Evolutionary conservation across 768 basidiomycete species (phyloP).

Genomic region (Termitomyces heimii): DNA sequence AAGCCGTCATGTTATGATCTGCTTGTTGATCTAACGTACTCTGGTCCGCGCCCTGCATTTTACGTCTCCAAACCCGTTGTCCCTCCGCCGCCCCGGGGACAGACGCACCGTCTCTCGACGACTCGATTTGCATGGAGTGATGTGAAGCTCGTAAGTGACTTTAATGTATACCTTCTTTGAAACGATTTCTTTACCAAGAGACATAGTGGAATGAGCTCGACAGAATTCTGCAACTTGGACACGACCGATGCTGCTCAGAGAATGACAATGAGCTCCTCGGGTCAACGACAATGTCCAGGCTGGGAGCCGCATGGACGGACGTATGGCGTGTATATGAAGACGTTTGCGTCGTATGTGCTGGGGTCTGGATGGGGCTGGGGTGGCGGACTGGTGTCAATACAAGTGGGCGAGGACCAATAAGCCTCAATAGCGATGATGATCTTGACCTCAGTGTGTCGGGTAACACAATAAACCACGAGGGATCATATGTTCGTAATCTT

Average conservation of each 20-base stretch:
- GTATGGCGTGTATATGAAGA: constrained; percentile 83
- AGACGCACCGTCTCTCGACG: constrained; percentile 51
- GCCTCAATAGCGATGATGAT: constrained; percentile 65
- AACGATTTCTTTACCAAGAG: not conserved
- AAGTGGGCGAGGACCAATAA: constrained; percentile 46
- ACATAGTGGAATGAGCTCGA: constrained; percentile 74
- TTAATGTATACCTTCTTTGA: not conserved
- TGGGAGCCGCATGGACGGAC: constrained; percentile 58
- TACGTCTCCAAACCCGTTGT: constrained; percentile 49
- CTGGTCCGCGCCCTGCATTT: constrained; percentile 61
- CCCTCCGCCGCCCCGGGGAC: constrained; percentile 28
- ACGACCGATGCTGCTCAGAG: constrained; percentile 18
- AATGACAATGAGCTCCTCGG: not conserved
- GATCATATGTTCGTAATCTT: constrained; percentile 43
- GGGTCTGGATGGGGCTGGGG: constrained; percentile 81
- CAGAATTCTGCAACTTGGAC: constrained; percentile 55
- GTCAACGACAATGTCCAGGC: constrained; percentile 25
- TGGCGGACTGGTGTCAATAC: constrained; percentile 49
- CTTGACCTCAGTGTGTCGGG: constrained; percentile 27
- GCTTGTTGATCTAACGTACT: constrained; percentile 70
- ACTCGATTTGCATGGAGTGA: constrained; percentile 84
- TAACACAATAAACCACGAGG: not conserved
- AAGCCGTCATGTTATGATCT: constrained; percentile 77
- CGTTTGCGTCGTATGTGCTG: constrained; percentile 75
- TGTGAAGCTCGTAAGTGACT: constrained; percentile 52